phyloP scores from a whole-genome alignment of 192 early-diverging fungal genomes.

The Umbelopsis vinacea region DNA sequence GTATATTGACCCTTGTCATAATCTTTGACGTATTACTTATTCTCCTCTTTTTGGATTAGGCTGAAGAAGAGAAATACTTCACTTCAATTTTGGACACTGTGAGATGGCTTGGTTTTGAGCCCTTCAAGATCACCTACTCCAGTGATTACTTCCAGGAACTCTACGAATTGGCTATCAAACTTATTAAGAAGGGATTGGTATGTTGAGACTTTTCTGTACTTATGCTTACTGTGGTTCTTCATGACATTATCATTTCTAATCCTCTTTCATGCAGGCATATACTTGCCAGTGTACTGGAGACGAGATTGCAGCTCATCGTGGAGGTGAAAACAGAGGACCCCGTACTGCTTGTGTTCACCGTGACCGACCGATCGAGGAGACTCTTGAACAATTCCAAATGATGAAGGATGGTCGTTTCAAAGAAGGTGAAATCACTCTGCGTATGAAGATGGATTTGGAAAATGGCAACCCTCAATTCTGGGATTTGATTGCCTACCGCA shows the following conservation, averaged over 20 bases:
- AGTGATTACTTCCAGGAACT: constrained; percentile 97
- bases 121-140: constrained; percentile 92
- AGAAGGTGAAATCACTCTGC: constrained; percentile 87
- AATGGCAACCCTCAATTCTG: constrained; percentile 99
- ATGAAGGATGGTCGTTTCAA: constrained; percentile 99
- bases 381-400: constrained; percentile 90
- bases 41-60: constrained; percentile 39
- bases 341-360: constrained; percentile 91
- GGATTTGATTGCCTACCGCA: constrained; percentile 98
- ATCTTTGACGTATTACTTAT: neutral
- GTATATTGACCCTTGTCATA: no score
- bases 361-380: constrained; percentile 90
- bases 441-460: constrained; percentile 99
- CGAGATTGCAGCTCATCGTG: constrained; percentile 90
- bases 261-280: constrained; percentile 29
- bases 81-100: constrained; percentile 92
- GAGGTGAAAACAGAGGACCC: constrained; percentile 86
- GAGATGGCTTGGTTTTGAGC: constrained; percentile 95
- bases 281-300: constrained; percentile 96
- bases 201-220: no score
- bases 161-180: constrained; percentile 92
- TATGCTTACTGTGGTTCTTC: no score
- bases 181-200: constrained; percentile 80
- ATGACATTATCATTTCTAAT: neutral
- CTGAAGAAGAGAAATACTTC: constrained; percentile 97